Base-by-base conservation (phyloP, 129 eudicot genomes). In the Helianthus annuus region DNA sequence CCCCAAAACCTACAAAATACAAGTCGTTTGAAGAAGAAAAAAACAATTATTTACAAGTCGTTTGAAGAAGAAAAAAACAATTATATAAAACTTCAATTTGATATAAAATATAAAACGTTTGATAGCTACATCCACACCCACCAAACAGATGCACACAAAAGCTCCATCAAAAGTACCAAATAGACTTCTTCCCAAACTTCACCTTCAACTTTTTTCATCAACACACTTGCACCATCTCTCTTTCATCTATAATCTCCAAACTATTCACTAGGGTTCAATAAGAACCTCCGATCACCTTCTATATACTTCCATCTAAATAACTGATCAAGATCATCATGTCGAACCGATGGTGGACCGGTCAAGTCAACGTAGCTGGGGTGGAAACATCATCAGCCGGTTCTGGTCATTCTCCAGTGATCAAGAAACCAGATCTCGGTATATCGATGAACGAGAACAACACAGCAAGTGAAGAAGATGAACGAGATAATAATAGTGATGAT, bases 291-390 rank as follows among this genome's bases (percentile, higher is more conserved):
- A 42, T 48, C 14, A 6, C 22, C 4, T 56, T 34, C 48, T 11
- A 12, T 19, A 19, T 19, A 19, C 13, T 7, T 19, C n/a, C 16
- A 11, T 39, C 48, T 7, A 64, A 51, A 64, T 42, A 59, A 16
- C 16, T 68, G 3, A 13, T 72, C 76, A 49, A 70, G 48, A 73
- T 42, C 77, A 88, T 88, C 90, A 72, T 90, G 95, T 75, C 95
- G 13, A 88, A 88, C 82, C 86, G 84, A 52, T 88, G 95, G 91
- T 85, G 91, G 90, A 51, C 83, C 0, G 88, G 88, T 3, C 88
- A 81, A 48, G 90, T 83, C 57, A 88, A 85, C 80, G 78, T 83
- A 34, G 81, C 78, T 24, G 91, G 85, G 0, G 74, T 71, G 1
- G 84, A 80, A 44, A 17, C 91, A 67, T 78, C 88, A 7, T 75